Base-by-base conservation (phyloP, 75 land plant species). In the Picea sitchensis region DNA sequence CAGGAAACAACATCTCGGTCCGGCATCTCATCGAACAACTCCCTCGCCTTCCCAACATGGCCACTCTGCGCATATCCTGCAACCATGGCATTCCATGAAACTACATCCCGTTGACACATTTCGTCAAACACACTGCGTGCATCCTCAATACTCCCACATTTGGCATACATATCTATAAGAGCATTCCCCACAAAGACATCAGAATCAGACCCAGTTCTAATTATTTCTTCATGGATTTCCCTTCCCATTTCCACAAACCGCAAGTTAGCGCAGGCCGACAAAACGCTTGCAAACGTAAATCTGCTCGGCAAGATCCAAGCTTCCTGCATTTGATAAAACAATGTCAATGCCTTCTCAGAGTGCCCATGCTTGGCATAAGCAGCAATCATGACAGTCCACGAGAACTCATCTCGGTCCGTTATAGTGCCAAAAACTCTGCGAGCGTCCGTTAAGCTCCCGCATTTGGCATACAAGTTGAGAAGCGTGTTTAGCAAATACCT, bases 11-110 rank as follows among this genome's bases (percentile, higher is more conserved):
- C 47, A 67, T 62, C 65, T 36, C 21, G 21, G 13, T 76, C 11
- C 17, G 62, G 44, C 83, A 81, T 81, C 14, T 63, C 59, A 44
- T 76, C 65, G 20, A 81, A 77, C 2, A 21, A 12, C 3, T 44
- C 15, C 8, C 57, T 2, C 7, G 83, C 83, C 2, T 65, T 12
- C 20, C 58, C 47, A 17, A 12, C 23, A 12, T 41, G 17, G 2
- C 77, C 82, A 26, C 5, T 20, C 14, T 59, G 21, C 0, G 30
- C 65, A 54, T 56, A 83, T 36, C 83, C 84, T 18, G 82, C 63
- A 11, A 83, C 54, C 44, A 83, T 67, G n/a, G 73, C 30, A 63
- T 80, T 80, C 84, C 84, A 83, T 58, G 68, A 61, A 3, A 74
- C 77, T 9, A 80, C 65, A 63, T 80, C 54, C 44, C 77, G 54